Percentiles rank a stretch among this genome's conserved stretches.
These are phyloP conservation scores for Penicillium sp. DNA, from an alignment of 2,329 filamentous ascomycete species.

Conservation along the genomic window DNA sequence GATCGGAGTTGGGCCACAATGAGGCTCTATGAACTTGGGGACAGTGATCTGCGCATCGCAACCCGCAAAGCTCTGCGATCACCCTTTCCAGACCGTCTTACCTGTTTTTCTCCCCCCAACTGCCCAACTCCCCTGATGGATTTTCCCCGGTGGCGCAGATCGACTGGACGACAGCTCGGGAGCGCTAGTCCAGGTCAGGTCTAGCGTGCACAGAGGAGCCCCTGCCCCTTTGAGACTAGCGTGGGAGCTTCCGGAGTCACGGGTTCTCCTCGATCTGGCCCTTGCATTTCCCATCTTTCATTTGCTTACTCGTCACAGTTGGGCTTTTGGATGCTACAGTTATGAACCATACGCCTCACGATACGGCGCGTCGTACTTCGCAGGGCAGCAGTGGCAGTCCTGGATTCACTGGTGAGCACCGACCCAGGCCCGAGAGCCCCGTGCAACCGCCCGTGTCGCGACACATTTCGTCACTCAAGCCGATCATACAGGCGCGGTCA, in stretches of 20 bases:
- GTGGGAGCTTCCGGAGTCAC: slow-evolving; percentile 37
- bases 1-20: slow-evolving; percentile 26
- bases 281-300: slow-evolving; percentile 22
- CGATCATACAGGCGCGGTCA: slow-evolving; percentile 2
- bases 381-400: slow-evolving; percentile 41
- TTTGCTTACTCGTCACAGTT: slow-evolving; percentile 22
- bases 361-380: slow-evolving; percentile 38
- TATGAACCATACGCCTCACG: slow-evolving; percentile 38
- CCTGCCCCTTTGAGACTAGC: slow-evolving; percentile 33
- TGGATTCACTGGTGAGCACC: slow-evolving; percentile 40
- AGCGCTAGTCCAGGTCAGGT: slow-evolving; percentile 35
- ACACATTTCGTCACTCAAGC: slow-evolving; percentile 2
- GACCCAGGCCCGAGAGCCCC: slow-evolving; percentile 15
- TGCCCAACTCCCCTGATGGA: slow-evolving; percentile 10
- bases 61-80: background rate
- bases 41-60: background rate
- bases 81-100: background rate
- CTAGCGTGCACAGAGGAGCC: slow-evolving; percentile 20
- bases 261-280: slow-evolving; percentile 29
- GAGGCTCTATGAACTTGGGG: slow-evolving; percentile 8
- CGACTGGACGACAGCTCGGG: slow-evolving; percentile 34
- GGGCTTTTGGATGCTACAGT: slow-evolving; percentile 25
- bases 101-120: background rate
- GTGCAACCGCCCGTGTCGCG: slow-evolving; percentile 9
- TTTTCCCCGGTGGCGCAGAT: slow-evolving; percentile 30